Evolutionary conservation across 345 rosid genomes (phyloP).

Genomic region (Bruguiera sexangula): DNA sequence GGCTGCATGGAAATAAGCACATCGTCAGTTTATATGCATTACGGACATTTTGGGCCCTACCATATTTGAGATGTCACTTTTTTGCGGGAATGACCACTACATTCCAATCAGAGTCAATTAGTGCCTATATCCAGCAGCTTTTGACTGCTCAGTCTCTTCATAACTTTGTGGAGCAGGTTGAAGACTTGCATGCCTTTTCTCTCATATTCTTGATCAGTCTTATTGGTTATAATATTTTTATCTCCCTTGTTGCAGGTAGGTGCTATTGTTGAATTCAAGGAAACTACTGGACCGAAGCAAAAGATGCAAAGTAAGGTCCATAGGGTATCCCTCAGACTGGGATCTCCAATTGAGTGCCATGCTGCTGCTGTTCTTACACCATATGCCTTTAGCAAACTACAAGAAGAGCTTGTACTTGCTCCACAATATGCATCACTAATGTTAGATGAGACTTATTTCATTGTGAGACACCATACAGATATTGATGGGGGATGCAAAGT

Average conservation of each 20-base stretch:
- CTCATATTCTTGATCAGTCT: background rate
- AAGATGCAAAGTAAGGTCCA: conserved; percentile 37
- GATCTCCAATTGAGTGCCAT: conserved; percentile 66
- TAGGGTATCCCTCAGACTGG: conserved; percentile 43
- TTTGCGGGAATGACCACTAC: conserved; percentile 44
- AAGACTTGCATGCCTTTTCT: background rate
- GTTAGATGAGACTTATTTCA: conserved; percentile 44
- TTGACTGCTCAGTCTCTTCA: conserved; percentile 41
- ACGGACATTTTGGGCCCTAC: conserved; percentile 51
- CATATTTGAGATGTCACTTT: conserved; percentile 50
- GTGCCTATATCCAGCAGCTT: conserved; percentile 40
- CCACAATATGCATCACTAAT: conserved; percentile 51
- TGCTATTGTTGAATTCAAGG: conserved; percentile 36
- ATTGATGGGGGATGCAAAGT: conserved; percentile 48
- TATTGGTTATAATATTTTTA: conserved; percentile 1
- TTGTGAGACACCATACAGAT: conserved; percentile 48
- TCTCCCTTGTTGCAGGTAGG: conserved; percentile 33
- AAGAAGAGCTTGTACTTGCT: conserved; percentile 55
- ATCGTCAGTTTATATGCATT: conserved; percentile 47
- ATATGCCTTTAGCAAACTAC: conserved; percentile 49
- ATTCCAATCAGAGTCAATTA: conserved; percentile 36
- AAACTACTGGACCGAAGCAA: conserved; percentile 36
- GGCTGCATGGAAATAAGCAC: conserved; percentile 49
- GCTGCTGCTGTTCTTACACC: conserved; percentile 54
- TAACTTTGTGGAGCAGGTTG: conserved; percentile 45